These are phyloP conservation scores for Sporisorium sorghi DNA, from an alignment of 1,284 basidiomycete species.

Conservation along the genomic window DNA sequence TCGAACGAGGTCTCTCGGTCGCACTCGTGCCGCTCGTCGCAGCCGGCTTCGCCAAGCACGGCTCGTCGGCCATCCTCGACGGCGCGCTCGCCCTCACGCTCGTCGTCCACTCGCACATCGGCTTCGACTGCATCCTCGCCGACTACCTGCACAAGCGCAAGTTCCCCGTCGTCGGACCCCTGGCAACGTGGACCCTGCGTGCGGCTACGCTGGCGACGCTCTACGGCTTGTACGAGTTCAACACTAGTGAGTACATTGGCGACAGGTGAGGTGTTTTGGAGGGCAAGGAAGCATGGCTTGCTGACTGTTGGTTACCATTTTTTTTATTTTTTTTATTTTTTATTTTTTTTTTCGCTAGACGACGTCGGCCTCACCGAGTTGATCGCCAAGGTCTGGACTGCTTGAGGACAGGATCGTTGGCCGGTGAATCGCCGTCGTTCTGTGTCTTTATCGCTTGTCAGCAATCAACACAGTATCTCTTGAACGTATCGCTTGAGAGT, in stretches of 20 bases:
- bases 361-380: conserved; percentile 90
- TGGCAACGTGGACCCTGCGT: conserved; percentile 81
- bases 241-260: conserved; percentile 60
- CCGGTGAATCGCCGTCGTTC: too few relatives aligned
- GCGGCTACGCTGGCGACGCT: conserved; percentile 83
- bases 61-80: conserved; percentile 74
- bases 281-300: too few relatives aligned
- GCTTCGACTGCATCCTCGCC: conserved; percentile 68
- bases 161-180: conserved; percentile 80
- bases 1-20: conserved; percentile 90
- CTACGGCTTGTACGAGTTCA: conserved; percentile 81
- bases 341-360: conserved; percentile 45
- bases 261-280: too few relatives aligned
- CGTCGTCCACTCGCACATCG: conserved; percentile 94
- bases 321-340: conserved; percentile 14
- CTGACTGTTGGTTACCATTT: too few relatives aligned
- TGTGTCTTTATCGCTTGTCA: conserved; percentile 1
- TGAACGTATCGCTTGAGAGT: background rate
- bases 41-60: conserved; percentile 68
- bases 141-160: conserved; percentile 96
- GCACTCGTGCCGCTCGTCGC: conserved; percentile 81
- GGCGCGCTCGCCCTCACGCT: conserved; percentile 86
- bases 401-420: conserved; percentile 67
- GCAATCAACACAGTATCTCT: conserved; percentile 13
- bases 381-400: conserved; percentile 77